phyloP scores from a whole-genome alignment of 1,139 yeast species.

The Debaryomyces coudertii region DNA sequence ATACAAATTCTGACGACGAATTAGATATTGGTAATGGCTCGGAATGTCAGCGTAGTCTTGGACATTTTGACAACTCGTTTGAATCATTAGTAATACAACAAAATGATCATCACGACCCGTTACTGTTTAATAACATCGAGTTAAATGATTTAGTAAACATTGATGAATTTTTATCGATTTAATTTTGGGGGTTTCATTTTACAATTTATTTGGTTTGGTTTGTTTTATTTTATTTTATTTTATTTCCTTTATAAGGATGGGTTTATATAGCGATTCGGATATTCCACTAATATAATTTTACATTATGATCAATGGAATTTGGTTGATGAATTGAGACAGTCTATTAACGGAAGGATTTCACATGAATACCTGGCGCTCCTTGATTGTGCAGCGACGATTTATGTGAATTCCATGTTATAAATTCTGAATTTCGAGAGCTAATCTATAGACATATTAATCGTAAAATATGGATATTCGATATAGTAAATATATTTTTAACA shows the following conservation, averaged over 20 bases:
- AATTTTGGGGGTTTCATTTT: conserved; percentile 6
- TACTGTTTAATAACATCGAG: conserved; percentile 1
- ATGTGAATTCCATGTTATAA: neutral
- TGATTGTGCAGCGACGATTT: conserved; percentile 10
- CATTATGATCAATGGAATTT: neutral
- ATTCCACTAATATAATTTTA: conserved; percentile 4
- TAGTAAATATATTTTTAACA: conserved; percentile 5
- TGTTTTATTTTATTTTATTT: conserved; percentile 2
- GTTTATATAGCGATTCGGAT: conserved; percentile 4
- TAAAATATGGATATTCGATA: neutral
- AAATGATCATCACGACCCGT: conserved; percentile 3
- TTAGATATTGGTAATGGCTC: conserved; percentile 3
- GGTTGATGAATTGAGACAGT: neutral
- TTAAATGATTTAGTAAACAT: conserved; percentile 8
- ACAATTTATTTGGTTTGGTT: conserved; percentile 11
- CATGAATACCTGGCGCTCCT: conserved; percentile 12
- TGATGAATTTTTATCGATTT: conserved; percentile 15
- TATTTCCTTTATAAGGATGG: conserved; percentile 5
- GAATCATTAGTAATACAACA: conserved; percentile 6
- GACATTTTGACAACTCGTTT: conserved; percentile 2
- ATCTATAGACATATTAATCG: neutral
- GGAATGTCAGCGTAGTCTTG: neutral
- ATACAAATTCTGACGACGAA: conserved; percentile 6
- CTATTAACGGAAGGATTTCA: neutral
- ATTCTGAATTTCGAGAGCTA: neutral